Evolutionary conservation across 2,329 filamentous ascomycete species (phyloP), one percentile per base, ranked within the genome.

Genomic region (Apiospora malaysiana): DNA sequence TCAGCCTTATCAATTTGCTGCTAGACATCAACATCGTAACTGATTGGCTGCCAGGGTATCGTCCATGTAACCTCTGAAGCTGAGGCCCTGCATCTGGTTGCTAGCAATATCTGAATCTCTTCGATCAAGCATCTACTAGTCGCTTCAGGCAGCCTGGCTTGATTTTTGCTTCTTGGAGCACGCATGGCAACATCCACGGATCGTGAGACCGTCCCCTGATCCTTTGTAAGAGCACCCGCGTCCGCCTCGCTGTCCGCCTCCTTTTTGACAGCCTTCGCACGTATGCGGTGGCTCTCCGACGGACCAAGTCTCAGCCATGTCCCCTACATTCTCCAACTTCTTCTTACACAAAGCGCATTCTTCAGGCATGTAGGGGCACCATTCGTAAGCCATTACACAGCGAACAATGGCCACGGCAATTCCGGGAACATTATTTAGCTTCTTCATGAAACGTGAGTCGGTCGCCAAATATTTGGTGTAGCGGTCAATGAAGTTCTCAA

Each of bases 401-500:
- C 4, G 3, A 8, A 66, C 8, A 0, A n/a, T 14, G 7, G 32
- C 37, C 10, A 5, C 37, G 37, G 8, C 1, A 43, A 66, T 18
- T 1, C 43, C 63, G 1, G 63, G 37, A 2, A 42, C 25, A 8
- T 8, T 18, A 10, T 16, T 23, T 5, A 66, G 9, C 5, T 40
- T 10, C 7, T 42, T 9, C 37, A 42, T 23, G 63, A 66, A 66
- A 18, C 21, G 63, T 4, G 2, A 18, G 37, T 40, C 63, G 8
- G 1, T 4, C 7, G 9, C 0, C 10, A 66, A 18, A 3, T 23
- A 3, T 1, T 1, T 1, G 2, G 3, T 1, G 12, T 0, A 14
- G 9, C 12, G 9, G 10, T 14, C 42, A 45, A 66, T 43, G 16
- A 66, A 66, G 0, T 1, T 7, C 6, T 43, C 10, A 18, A 66